Evolutionary conservation across 2,329 filamentous ascomycete species (phyloP).

Genomic region (Fusarium bactridioides): DNA sequence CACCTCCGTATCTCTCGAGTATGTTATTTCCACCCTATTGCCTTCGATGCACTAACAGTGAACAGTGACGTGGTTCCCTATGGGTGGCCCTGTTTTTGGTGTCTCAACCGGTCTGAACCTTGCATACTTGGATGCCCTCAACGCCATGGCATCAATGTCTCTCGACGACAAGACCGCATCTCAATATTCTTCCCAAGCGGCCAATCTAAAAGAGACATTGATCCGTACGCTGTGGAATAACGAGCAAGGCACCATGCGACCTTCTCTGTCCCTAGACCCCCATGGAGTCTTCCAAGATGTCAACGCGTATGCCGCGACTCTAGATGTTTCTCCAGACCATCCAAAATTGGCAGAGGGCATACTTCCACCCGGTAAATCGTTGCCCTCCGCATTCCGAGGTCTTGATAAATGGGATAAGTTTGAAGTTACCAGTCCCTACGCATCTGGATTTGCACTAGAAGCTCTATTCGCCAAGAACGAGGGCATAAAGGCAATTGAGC

Average conservation of each 20-base stretch:
- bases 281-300: background rate
- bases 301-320: background rate
- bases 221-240: background rate
- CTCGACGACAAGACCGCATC: rapidly evolving
- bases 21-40: rapidly evolving
- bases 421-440: background rate
- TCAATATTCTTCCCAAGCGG: background rate
- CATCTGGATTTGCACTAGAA: background rate
- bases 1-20: slow-evolving; percentile 1
- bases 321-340: background rate
- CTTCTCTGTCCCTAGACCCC: background rate
- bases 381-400: background rate
- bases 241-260: background rate
- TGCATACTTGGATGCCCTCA: background rate
- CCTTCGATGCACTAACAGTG: background rate
- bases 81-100: background rate
- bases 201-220: rapidly evolving
- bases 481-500: background rate
- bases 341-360: background rate
- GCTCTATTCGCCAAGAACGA: background rate
- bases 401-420: background rate
- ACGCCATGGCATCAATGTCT: background rate
- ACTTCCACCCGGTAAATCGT: rapidly evolving
- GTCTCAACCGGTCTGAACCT: background rate
- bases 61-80: slow-evolving; percentile 5